Conservation (phyloP, 2,329 filamentous ascomycete genomes). For the Diaporthe citrichinensis region DNA sequence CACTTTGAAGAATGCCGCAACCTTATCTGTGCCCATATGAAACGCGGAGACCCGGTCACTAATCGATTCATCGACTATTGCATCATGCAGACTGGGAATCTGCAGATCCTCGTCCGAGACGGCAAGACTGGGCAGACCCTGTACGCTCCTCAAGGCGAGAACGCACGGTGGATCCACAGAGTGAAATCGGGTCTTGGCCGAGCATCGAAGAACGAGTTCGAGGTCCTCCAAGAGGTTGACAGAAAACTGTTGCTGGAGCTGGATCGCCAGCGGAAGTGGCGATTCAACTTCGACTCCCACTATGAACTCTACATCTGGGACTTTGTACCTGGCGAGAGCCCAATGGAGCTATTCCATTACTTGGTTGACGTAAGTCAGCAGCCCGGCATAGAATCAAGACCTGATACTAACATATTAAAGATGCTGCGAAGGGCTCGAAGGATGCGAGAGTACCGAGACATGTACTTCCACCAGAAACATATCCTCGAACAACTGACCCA, state of each 20-base stretch:
- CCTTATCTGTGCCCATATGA: conserved; percentile 52
- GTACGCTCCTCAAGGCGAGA: conserved; percentile 44
- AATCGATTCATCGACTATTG: conserved; percentile 51
- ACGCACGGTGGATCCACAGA: conserved; percentile 48
- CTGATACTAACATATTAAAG: conserved; percentile 40
- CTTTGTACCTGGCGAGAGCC: conserved; percentile 45
- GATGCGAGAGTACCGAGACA: conserved; percentile 45
- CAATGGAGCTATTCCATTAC: conserved; percentile 43
- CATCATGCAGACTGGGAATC: conserved; percentile 47
- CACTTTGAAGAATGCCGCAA: conserved; percentile 48
- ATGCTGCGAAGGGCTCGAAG: conserved; percentile 48
- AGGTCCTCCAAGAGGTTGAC: conserved; percentile 44
- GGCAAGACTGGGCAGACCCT: conserved; percentile 50
- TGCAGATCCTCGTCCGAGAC: conserved; percentile 49
- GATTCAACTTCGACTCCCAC: conserved; percentile 48
- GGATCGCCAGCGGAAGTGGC: conserved; percentile 46
- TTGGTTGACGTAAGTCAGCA: conserved; percentile 20
- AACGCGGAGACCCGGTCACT: conserved; percentile 49
- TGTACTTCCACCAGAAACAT: conserved; percentile 46
- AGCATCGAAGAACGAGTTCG: conserved; percentile 43
- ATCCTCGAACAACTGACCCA: conserved; percentile 46
- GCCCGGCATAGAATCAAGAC: neutral
- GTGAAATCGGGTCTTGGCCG: conserved; percentile 35
- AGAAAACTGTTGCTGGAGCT: conserved; percentile 46
- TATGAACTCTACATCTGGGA: conserved; percentile 52